A percentile compares a stretch with the other conserved stretches of the same genome.
Evolutionary conservation across 108 stramenopile species (phyloP).

Genomic region (Nitzschia putrida): DNA sequence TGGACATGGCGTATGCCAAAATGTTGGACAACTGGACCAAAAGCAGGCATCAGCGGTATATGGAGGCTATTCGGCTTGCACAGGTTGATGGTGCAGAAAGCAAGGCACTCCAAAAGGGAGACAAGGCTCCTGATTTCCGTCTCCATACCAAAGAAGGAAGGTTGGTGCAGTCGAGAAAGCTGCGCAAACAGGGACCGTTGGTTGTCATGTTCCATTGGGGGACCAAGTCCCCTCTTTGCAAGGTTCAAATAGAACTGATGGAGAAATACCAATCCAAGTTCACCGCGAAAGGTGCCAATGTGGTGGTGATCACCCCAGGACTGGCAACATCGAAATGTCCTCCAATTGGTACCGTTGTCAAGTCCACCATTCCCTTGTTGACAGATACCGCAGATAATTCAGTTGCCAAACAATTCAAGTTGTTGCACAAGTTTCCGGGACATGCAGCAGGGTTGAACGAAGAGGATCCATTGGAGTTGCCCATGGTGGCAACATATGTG

Average conservation of each 20-base stretch:
- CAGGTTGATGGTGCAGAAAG: not conserved
- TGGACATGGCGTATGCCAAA: constrained; percentile 1
- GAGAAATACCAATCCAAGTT: constrained; percentile 11
- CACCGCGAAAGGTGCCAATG: constrained; percentile 23
- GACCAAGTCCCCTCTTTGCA: constrained; percentile 10
- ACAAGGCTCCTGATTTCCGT: constrained; percentile 30
- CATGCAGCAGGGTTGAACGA: constrained; percentile 1
- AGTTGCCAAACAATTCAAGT: constrained; percentile 12
- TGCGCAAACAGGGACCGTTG: constrained; percentile 13
- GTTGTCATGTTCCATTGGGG: constrained; percentile 23
- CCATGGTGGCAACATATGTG: constrained; percentile 31
- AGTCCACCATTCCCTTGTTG: constrained; percentile 17
- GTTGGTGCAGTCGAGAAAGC: not conserved
- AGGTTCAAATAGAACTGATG: constrained; percentile 3
- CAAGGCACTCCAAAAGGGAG: constrained; percentile 12
- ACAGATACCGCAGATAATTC: constrained; percentile 2
- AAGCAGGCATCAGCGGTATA: not conserved
- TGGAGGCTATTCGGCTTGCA: not conserved
- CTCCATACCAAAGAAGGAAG: not conserved
- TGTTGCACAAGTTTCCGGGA: constrained; percentile 6
- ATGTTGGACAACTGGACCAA: constrained; percentile 3
- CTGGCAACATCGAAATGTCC: not conserved
- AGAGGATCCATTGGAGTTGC: constrained; percentile 14
- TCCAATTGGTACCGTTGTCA: not conserved
- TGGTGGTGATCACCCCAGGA: constrained; percentile 20